Evolutionary conservation across 108 stramenopile species (phyloP).

Genomic region (Skeletonema potamos): DNA sequence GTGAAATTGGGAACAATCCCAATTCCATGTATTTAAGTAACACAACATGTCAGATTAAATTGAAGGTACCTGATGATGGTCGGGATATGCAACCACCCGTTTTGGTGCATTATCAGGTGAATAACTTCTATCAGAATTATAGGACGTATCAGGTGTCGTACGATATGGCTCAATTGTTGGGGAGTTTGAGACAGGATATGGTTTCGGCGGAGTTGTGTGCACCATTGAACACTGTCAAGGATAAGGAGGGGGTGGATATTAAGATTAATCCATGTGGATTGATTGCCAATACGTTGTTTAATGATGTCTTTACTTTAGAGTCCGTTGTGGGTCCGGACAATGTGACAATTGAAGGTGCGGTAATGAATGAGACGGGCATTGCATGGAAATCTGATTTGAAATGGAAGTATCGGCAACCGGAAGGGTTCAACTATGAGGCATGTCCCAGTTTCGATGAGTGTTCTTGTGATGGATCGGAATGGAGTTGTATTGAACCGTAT

Average conservation of each 20-base stretch:
- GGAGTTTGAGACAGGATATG: conserved; percentile 14
- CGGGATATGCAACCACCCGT: conserved; percentile 88
- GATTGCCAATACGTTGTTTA: conserved; percentile 98
- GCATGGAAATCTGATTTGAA: conserved; percentile 94
- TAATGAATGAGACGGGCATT: conserved; percentile 89
- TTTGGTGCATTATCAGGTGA: conserved; percentile 93
- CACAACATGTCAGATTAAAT: conserved; percentile 35
- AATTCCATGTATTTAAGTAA: conserved; percentile 48
- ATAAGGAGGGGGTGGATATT: conserved; percentile 10
- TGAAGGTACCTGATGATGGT: conserved; percentile 25
- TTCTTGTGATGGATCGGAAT: conserved; percentile 58
- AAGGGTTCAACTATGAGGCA: conserved; percentile 62
- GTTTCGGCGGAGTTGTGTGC: conserved; percentile 40
- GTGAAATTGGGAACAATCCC: conserved; percentile 48
- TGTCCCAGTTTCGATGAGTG: conserved; percentile 61
- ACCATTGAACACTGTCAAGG: conserved; percentile 61
- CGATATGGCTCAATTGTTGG: conserved; percentile 30
- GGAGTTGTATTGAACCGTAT: conserved; percentile 65
- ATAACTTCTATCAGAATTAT: conserved; percentile 99
- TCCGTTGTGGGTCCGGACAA: conserved; percentile 43
- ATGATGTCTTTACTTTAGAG: conserved; percentile 77
- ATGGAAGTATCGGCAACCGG: conserved; percentile 83
- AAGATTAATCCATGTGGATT: conserved; percentile 96
- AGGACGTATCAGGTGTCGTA: conserved; percentile 41
- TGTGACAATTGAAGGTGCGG: conserved; percentile 22